phyloP scores from a whole-genome alignment of 306 rosid genomes.

The Medicago lupulina region DNA sequence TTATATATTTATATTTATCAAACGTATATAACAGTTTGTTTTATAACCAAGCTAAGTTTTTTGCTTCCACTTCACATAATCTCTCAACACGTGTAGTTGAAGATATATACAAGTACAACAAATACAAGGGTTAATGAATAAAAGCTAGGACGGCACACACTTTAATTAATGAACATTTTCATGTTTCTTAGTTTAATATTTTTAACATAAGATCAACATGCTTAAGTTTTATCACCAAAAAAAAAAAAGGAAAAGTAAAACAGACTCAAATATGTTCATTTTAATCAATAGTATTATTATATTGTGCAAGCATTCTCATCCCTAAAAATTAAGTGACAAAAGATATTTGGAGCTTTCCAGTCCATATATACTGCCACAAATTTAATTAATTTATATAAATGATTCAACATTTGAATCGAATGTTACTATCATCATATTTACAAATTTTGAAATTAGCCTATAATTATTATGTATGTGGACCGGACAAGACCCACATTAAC shows the following conservation, averaged over 20 bases:
- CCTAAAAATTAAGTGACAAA: constrained; percentile 29
- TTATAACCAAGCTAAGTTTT: constrained; percentile 68
- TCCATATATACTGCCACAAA: neutral
- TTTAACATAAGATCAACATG: constrained; percentile 54
- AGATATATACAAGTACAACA: constrained; percentile 36
- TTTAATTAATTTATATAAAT: too few species aligned
- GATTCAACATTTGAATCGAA: too few species aligned
- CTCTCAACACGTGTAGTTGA: constrained; percentile 66
- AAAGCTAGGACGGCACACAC: constrained; percentile 31
- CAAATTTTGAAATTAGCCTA: too few species aligned
- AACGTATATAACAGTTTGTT: constrained; percentile 50
- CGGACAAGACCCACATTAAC: too few species aligned
- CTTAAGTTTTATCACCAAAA: constrained; percentile 27
- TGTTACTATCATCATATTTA: too few species aligned
- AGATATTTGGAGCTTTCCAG: constrained; percentile 39
- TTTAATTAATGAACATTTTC: constrained; percentile 28
- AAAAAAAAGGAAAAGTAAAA: constrained; percentile 28
- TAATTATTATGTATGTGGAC: too few species aligned
- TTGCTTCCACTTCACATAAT: constrained; percentile 92
- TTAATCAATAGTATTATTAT: neutral
- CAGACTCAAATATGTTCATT: constrained; percentile 28
- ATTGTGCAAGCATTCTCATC: neutral
- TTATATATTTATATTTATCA: constrained; percentile 1
- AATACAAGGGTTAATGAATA: constrained; percentile 23
- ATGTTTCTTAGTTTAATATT: constrained; percentile 22